These are phyloP conservation scores for Tetracentron sinense DNA, from an alignment of 164 flowering plant genomes.

Conservation along the genomic window DNA sequence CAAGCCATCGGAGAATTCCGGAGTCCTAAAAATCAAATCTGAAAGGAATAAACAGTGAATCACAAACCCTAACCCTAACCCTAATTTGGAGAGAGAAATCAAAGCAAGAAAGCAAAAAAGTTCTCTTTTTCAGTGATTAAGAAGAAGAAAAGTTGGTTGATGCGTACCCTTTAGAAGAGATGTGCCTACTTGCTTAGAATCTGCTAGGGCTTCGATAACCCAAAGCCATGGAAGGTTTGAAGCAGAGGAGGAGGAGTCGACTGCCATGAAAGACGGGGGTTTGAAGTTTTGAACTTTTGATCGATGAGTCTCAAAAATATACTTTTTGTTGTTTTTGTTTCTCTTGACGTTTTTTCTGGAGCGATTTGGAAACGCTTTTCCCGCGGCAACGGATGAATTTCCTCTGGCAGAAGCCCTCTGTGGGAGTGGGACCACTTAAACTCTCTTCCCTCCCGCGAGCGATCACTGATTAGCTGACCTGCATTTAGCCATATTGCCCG, in stretches of 20 bases:
- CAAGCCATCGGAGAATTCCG: slow-evolving; percentile 25
- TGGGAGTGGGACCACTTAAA: too few relatives aligned
- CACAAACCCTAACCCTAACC: not conserved
- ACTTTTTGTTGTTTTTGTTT: too few relatives aligned
- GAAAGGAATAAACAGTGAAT: slow-evolving; percentile 7
- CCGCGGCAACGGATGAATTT: too few relatives aligned
- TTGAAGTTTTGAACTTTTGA: not conserved
- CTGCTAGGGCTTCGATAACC: slow-evolving; percentile 48
- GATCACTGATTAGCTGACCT: too few relatives aligned
- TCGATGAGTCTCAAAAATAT: too few relatives aligned
- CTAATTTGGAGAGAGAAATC: not conserved
- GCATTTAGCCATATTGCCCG: too few relatives aligned
- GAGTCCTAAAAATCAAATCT: slow-evolving; percentile 40
- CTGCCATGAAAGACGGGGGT: not conserved
- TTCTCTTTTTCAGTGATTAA: too few relatives aligned
- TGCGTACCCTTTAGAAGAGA: slow-evolving; percentile 40
- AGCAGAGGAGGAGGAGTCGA: slow-evolving; percentile 4
- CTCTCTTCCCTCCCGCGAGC: too few relatives aligned
- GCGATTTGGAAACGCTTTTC: too few relatives aligned
- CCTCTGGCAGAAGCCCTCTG: too few relatives aligned
- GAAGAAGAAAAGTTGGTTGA: too few relatives aligned
- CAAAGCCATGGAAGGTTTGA: slow-evolving; percentile 45
- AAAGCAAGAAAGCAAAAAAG: not conserved
- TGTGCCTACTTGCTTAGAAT: slow-evolving; percentile 24
- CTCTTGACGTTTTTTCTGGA: too few relatives aligned